phyloP scores from a whole-genome alignment of 192 early-diverging fungal species.

The Physocladia obscura region DNA sequence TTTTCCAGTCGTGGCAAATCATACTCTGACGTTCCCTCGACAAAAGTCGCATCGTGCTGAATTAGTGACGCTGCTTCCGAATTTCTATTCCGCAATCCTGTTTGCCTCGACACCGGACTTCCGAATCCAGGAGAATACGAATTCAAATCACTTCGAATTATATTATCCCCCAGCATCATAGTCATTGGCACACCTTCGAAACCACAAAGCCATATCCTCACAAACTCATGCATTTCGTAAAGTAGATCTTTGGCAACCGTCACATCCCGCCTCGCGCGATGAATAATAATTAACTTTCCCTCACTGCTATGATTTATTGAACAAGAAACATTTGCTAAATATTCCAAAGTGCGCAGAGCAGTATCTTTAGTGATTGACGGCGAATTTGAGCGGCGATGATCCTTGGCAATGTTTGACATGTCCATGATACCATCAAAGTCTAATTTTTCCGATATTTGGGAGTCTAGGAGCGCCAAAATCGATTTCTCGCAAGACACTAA shows the following conservation, averaged over 20 bases:
- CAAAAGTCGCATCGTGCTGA: not conserved
- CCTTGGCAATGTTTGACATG: not conserved
- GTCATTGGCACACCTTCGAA: slow-evolving; percentile 10
- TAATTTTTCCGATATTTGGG: not conserved
- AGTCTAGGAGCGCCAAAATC: slow-evolving; percentile 4
- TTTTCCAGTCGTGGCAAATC: not conserved
- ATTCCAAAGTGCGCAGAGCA: slow-evolving; percentile 18
- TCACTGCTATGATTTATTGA: slow-evolving; percentile 14
- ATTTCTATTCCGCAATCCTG: no score
- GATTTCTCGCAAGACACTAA: slow-evolving; percentile 23
- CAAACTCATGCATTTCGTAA: slow-evolving; percentile 29
- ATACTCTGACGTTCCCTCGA: not conserved
- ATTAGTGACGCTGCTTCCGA: no score
- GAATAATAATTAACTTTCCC: slow-evolving; percentile 11
- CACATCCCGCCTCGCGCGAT: slow-evolving; percentile 14
- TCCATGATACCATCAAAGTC: slow-evolving; percentile 17
- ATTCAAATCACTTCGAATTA: not conserved
- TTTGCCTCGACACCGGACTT: no score
- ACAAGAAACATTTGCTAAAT: slow-evolving; percentile 12
- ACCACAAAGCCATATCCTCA: slow-evolving; percentile 14
- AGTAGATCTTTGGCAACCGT: slow-evolving; percentile 18
- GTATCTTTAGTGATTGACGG: not conserved
- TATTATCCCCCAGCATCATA: not conserved
- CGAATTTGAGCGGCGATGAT: not conserved
- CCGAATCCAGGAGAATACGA: not conserved